These are phyloP conservation scores for Alternaria hordeiaustralica DNA, from an alignment of 2,329 filamentous ascomycete species.

Conservation along the genomic window DNA sequence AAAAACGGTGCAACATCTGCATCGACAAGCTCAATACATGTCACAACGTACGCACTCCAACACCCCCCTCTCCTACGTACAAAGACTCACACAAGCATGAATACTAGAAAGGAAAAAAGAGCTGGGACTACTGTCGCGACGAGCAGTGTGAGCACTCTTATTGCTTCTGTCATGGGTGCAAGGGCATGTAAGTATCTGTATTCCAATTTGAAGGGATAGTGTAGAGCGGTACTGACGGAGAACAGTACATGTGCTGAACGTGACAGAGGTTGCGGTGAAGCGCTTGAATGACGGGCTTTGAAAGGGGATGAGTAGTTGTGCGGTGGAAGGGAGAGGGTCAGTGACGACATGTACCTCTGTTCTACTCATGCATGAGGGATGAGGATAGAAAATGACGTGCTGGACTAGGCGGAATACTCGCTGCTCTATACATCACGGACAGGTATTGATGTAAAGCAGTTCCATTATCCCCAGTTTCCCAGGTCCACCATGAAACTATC, in stretches of 20 bases:
- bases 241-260: not conserved
- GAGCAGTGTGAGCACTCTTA: not conserved
- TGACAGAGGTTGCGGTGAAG: not conserved
- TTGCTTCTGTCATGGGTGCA: not conserved
- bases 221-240: not conserved
- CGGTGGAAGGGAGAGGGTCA: not conserved
- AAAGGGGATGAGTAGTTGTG: not conserved
- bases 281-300: not conserved
- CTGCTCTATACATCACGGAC: too few relatives aligned
- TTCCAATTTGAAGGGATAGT: not conserved
- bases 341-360: not conserved
- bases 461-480: not conserved
- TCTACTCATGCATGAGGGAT: not conserved
- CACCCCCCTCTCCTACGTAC: not conserved
- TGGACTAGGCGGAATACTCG: too few relatives aligned
- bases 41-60: not conserved
- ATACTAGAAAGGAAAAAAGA: not conserved
- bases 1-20: not conserved
- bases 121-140: not conserved
- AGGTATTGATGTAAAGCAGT: not conserved
- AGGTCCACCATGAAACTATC: not conserved
- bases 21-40: not conserved
- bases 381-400: not conserved
- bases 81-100: rapidly evolving
- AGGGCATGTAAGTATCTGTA: not conserved